Evolutionary conservation across 2,329 filamentous ascomycete species (phyloP), one percentile per base, ranked within the genome.

Genomic region (Graphilbum fragrans): DNA sequence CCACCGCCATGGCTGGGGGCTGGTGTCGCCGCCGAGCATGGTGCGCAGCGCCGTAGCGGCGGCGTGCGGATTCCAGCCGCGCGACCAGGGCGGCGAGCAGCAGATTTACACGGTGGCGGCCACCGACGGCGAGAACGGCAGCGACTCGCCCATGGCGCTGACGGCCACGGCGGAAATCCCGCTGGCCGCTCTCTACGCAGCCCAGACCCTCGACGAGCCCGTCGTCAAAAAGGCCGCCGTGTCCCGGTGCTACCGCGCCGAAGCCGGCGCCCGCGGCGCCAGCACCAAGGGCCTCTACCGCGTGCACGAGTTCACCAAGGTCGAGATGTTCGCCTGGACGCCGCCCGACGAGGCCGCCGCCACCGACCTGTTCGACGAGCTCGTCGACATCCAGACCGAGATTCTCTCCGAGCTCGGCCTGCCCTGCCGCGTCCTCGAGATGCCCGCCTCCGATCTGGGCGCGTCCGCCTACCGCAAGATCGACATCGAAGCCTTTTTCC

Each of bases 271-370:
- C 1, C 73, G 90, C 32, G 92, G 92, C 23, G 80, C 82, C 20
- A 86, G 92, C 52, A 94, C 88, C 2, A 95, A 94, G 63, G 92
- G 92, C 5, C 66, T 98, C 2, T 98, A 96, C 63, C 82, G 92
- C 22, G 92, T 98, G 4, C 92, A 98, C 62, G 92, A 98, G 62
- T 98, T 98, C 62, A 94, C 87, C 22, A 98, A 98, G 59, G 90
- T 98, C 0, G 92, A 98, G 61, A 80, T 98, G 69, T 96, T 98
- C 57, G 87, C 83, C 0, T 98, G 92, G 92, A 82, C 86, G 5
- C 53, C 70, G 23, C 77, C 84, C 2, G 69, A 76, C 41, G 43
- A 53, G 3, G 56, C 54, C 25, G 55, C 59, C 33, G 65, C 77
- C 0, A 64, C 70, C 8, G 64, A 71, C 0, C 52, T 90, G 12